A percentile compares a stretch with the other conserved stretches of the same genome.
phyloP scores from a whole-genome alignment of 768 basidiomycete species.

The Mrakia hoshinonis region DNA sequence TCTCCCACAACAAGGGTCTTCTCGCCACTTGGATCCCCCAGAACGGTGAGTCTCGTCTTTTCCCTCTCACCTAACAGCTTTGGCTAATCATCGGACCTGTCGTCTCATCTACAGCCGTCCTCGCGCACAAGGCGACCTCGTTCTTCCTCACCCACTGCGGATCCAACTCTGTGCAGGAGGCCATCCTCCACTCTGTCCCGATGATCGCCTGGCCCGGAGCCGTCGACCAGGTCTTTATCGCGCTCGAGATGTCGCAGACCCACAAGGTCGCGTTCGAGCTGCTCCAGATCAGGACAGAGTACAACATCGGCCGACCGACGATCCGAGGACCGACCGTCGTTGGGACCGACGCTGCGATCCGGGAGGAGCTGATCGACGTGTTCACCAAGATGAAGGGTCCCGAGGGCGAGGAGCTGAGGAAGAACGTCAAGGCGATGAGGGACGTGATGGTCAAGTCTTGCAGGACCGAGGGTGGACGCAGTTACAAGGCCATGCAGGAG shows the following conservation, averaged over 20 bases:
- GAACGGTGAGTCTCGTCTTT: not conserved
- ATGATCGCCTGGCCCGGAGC: not conserved
- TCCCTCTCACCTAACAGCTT: not conserved
- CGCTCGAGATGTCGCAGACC: not conserved
- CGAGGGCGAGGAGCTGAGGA: not conserved
- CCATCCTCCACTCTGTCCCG: not conserved
- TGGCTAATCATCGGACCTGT: not conserved
- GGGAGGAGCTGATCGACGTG: not conserved
- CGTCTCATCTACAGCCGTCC: not conserved
- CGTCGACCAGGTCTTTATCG: not conserved
- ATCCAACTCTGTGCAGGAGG: not conserved
- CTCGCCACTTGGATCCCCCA: not conserved
- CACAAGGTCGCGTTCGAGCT: not conserved
- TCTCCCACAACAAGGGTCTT: not conserved
- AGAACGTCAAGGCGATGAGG: not conserved
- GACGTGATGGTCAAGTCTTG: not conserved
- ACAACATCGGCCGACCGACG: not conserved
- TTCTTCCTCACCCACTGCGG: constrained; percentile 8
- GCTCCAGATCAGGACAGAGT: not conserved
- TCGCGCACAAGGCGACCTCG: not conserved
- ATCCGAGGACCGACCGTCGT: not conserved
- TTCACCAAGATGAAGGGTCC: not conserved
- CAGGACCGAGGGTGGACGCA: not conserved
- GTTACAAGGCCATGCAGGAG: not conserved
- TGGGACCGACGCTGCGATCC: not conserved